phyloP scores from a whole-genome alignment of 176 grass and related monocot genomes.

The Oryza glaberrima region DNA sequence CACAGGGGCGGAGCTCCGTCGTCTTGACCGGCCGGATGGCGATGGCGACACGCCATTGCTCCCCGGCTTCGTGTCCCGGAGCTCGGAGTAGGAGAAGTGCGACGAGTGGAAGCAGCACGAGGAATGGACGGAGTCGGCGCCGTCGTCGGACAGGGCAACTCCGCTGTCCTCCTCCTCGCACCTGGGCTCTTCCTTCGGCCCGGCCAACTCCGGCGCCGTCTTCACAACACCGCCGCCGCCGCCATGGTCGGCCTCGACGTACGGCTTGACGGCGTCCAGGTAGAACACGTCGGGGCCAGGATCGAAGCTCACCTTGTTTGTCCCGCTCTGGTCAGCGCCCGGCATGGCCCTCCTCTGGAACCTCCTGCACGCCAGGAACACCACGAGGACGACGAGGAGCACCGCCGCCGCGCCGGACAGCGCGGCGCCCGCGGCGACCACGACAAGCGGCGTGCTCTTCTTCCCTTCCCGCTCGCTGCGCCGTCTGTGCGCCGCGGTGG shows the following conservation, averaged over 20 bases:
- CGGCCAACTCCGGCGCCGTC: slow-evolving; percentile 7
- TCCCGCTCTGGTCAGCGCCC: slow-evolving; percentile 35
- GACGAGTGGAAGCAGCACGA: slow-evolving; percentile 60
- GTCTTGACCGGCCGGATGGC: slow-evolving; percentile 36
- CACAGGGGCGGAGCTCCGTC: slow-evolving; percentile 34
- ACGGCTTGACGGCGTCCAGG: slow-evolving; percentile 71
- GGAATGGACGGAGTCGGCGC: slow-evolving; percentile 70
- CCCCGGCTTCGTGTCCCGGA: slow-evolving; percentile 20
- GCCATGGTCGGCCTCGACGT: slow-evolving; percentile 42
- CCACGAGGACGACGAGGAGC: slow-evolving; percentile 45
- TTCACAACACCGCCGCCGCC: neutral
- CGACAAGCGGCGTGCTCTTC: slow-evolving; percentile 33
- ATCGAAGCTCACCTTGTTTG: slow-evolving; percentile 87
- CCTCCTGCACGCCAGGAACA: slow-evolving; percentile 59
- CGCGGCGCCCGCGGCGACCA: slow-evolving; percentile 38
- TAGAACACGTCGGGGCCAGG: slow-evolving; percentile 69
- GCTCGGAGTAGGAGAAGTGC: slow-evolving; percentile 57
- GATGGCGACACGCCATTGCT: slow-evolving; percentile 40
- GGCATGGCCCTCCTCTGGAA: slow-evolving; percentile 2
- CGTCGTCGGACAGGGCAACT: slow-evolving; percentile 47
- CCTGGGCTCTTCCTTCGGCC: neutral
- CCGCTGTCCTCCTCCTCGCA: slow-evolving; percentile 28
- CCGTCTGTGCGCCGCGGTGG: slow-evolving; percentile 30
- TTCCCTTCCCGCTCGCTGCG: slow-evolving; percentile 24
- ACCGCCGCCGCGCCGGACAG: slow-evolving; percentile 39